Base-by-base conservation (phyloP, 2,329 filamentous ascomycete genomes). In the Chrysoporthe austroafricana region DNA sequence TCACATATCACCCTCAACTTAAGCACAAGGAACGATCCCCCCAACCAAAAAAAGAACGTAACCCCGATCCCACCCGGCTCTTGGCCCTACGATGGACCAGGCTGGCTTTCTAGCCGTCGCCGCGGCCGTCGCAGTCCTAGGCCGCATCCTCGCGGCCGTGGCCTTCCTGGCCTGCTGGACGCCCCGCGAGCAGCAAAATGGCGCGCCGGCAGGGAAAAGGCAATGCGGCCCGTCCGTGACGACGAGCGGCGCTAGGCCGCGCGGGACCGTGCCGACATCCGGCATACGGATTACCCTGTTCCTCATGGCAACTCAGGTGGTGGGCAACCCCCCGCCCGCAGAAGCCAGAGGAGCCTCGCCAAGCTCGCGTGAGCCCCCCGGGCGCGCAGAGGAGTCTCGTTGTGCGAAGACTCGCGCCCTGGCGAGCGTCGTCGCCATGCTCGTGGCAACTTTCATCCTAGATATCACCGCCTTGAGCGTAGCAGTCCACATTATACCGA, bases 91-190 rank as follows among this genome's bases (percentile, higher is more conserved):
- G 7, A 26, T 57, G 13, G 54, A 57, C 26, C 54, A 34, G 8
- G 54, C 32, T 16, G 21, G 54, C 32, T 14, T 36, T 16, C 13
- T 63, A 5, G 54, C 60, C 61, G 21, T 67, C 36, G 32, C 21
- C 21, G 65, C 44, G 52, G 46, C 65, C n/a, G 21, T 13, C 36
- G 43, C 36, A 18, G 61, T 63, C 8, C 61, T 67, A 3, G 32
- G 32, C 14, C 7, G n/a, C 52, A 60, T 67, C 4, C 65, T 60
- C 18, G 54, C 43, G 34, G 9, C 63, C 14, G 46, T 63, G 60
- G 2, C 59, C 52, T 54, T 63, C 61, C 52, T 67, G 43, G 65
- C 65, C 21, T 60, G 43, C 44, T 43, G 52, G 34, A 67, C 65
- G 14, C 54, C 39, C 52, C 57, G 43, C 44, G 60, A 63, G 61